Evolutionary conservation across 768 basidiomycete genomes (phyloP), one percentile per base, ranked within the genome.

Genomic region (Podaxis sp.): DNA sequence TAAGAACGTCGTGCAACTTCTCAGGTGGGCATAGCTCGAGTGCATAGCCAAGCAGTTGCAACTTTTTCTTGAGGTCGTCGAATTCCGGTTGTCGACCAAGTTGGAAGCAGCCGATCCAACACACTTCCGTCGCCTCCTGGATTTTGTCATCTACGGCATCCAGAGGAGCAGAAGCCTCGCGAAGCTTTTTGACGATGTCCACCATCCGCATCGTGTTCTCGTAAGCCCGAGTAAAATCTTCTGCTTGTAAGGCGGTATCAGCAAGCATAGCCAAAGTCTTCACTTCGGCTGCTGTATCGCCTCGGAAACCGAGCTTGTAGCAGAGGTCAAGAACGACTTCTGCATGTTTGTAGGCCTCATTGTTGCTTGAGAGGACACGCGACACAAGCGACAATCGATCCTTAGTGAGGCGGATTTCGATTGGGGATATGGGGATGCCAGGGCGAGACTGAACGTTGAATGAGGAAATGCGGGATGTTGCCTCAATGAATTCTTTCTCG

Each of bases 401-500:
- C 66, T 91, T 92, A 36, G 93, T 91, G 22, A 97, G 83, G 8
- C 96, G 89, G 64, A 99, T 95, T 74, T 98, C 96, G 64, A 97
- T 86, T 0, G 96, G 96, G 8, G 94, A 85, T 56, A 99, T 87
- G 5, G 87, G 83, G 48, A 89, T 84, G 51, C 92, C 89, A 8
- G 87, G 84, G 4, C 86, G 81, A 24, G 93, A 87, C 72, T 81
- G 80, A 64, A 96, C 82, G 62, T 93, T 91, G 81, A 93, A 99
- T 3, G 96, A 94, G n/a, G 89, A 87, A 11, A 99, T 87, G 2
- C 93, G 89, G 26, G 95, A 96, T 0, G 97, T 99, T 1, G 97
- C 97, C 77, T 99, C 96, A 65, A 99, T 97, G 74, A 98, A 99
- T 59, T 94, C 90, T 60, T 88, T 89, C 72, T 98, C 94, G 63